Evolutionary conservation across 805 yeast species (phyloP).

Genomic region (Spathaspora passalidarum): DNA sequence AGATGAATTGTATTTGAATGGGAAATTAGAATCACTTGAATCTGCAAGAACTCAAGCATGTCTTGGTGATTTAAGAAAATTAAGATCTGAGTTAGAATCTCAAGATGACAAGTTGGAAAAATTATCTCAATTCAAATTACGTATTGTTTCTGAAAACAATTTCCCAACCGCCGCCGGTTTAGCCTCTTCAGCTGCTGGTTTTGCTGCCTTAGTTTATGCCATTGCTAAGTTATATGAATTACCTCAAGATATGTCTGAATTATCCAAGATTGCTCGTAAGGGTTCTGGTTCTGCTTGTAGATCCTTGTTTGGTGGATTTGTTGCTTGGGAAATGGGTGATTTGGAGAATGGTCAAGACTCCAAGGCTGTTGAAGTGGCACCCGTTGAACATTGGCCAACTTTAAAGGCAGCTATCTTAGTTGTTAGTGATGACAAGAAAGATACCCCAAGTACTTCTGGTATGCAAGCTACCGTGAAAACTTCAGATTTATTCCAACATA

Average conservation of each 20-base stretch:
- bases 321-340: conserved; percentile 98
- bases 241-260: conserved; percentile 80
- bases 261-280: conserved; percentile 92
- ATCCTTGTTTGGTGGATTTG: conserved; percentile 95
- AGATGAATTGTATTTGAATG: conserved; percentile 84
- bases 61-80: conserved; percentile 65
- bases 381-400: conserved; percentile 82
- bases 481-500: conserved; percentile 77
- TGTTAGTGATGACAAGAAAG: conserved; percentile 90
- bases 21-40: conserved; percentile 69
- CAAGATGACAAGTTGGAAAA: conserved; percentile 53
- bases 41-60: conserved; percentile 68
- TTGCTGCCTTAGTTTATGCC: conserved; percentile 92
- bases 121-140: conserved; percentile 63
- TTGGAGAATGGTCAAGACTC: conserved; percentile 82
- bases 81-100: conserved; percentile 61
- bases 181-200: conserved; percentile 98
- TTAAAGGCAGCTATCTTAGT: conserved; percentile 86
- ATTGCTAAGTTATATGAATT: conserved; percentile 80
- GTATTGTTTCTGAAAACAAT: conserved; percentile 89
- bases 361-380: conserved; percentile 88
- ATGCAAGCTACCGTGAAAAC: conserved; percentile 95
- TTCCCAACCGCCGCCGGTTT: conserved; percentile 99
- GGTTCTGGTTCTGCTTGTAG: conserved; percentile 99
- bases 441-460: conserved; percentile 90